Evolutionary conservation across 2,329 filamentous ascomycete species (phyloP), one percentile per base, ranked within the genome.

Genomic region (Beauveria sp.): DNA sequence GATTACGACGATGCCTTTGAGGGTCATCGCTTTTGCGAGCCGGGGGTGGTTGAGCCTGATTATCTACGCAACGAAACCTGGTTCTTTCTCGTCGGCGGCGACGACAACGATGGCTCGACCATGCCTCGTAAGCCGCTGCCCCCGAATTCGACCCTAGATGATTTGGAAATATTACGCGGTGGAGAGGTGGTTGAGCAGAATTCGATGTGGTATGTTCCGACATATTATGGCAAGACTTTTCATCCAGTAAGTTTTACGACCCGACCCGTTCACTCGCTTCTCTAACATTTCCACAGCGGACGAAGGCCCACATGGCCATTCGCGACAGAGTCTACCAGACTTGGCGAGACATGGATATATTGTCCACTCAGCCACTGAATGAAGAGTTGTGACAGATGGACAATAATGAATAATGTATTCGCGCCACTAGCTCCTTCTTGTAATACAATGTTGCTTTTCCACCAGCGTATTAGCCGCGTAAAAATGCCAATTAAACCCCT

Each of bases 31-130:
- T 80, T 77, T 63, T 77, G 75, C 64, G 75, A 77, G 65, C 69
- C 66, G 18, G 68, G 66, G 50, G 72, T 76, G 4, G 68, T 65
- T 14, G 79, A 81, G 66, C 79, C 79, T 6, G 78, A 77, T 55
- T 79, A 79, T 60, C 65, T 66, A 5, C 71, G 76, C 34, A 71
- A 70, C 22, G 76, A 77, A 24, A 80, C 77, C 0, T 81, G 77
- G 76, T 80, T 81, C 64, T 81, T 80, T 64, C 73, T 79, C 28
- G 76, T 80, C 3, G 78, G 77, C 5, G 78, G 76, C 2, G 63
- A 66, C 3, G 78, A 80, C 58, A 79, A 78, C 57, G 69, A 64
- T 34, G 60, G 63, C 50, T 49, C 65, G 60, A 28, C 64, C 64
- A 60, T 62, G 51, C 60, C 60, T 8, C 60, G 56, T n/a, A 45